Percentiles rank a stretch among this genome's conserved stretches.
These are phyloP conservation scores for Microascus cirrosus DNA, from an alignment of 2,329 filamentous ascomycete species.

Conservation along the genomic window DNA sequence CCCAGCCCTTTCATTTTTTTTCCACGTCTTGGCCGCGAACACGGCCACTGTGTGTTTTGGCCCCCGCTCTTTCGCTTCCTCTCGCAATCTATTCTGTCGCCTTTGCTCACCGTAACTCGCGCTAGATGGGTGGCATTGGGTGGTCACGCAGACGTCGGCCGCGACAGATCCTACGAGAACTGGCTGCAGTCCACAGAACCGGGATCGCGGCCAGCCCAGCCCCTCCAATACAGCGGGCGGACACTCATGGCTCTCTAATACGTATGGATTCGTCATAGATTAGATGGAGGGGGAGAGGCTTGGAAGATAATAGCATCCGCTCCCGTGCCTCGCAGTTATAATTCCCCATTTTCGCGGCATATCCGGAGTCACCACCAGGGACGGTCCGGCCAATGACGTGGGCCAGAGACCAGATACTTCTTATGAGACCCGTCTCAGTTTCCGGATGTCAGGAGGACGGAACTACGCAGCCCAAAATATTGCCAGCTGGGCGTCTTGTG, in stretches of 20 bases:
- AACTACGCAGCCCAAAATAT: neutral
- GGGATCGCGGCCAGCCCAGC: neutral
- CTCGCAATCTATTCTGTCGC: too few relatives aligned
- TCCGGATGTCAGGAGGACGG: neutral
- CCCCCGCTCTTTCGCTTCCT: neutral
- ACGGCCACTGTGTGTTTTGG: neutral
- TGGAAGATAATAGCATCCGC: neutral
- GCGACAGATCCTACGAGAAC: neutral
- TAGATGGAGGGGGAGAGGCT: neutral
- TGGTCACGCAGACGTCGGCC: slow-evolving; percentile 1
- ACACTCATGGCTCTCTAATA: neutral
- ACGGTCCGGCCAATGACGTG: neutral
- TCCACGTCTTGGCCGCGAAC: neutral
- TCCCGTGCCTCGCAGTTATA: neutral
- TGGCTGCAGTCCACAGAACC: neutral
- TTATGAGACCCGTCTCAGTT: neutral
- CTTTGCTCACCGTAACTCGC: neutral
- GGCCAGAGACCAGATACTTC: neutral
- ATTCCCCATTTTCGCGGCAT: neutral
- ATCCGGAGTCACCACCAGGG: neutral
- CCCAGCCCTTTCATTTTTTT: slow-evolving; percentile 1
- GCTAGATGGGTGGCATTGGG: neutral
- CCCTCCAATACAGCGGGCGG: neutral
- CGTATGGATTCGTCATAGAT: neutral
- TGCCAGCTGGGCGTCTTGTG: neutral